Evolutionary conservation across 306 rosid genomes (phyloP), one percentile per base, ranked within the genome.

Genomic region (Medicago ruthenica): DNA sequence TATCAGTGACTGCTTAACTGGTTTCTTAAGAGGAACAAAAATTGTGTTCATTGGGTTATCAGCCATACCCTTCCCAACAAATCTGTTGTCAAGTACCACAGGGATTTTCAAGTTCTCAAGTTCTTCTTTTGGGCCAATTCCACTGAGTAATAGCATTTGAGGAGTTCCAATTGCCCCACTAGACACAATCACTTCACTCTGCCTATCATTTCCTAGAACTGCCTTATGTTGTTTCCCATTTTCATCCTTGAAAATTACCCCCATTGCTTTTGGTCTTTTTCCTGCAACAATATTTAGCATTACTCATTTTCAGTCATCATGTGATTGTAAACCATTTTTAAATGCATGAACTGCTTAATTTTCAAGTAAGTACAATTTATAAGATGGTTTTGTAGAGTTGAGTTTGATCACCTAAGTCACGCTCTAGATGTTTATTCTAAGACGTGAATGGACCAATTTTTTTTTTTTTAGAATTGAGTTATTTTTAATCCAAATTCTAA

Each of bases 1-100:
- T 15, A 95, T 95, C 34, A 95, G 85, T 11, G 98, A 85, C 73
- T 90, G 96, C 40, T 63, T 0, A 51, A 89, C 80, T 18, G 85
- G 82, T 37, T 78, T 87, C 1, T 71, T 83, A 44, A 86, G 72
- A 63, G 98, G 98, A 71, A 92, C 89, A 70, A 87, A 95, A 13
- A 95, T 58, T 4, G 98, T 63, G 78, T 95, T 95, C 98, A 95
- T 92, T 37, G 98, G 98, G 55, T 95, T 95, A 82, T 92, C 98
- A 20, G 83, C 90, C 97, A 95, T 92, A 70, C 97, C 97, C 42
- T 86, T 85, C 69, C 98, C 98, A 66, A 95, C 98, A 84, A 81
- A 87, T 13, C 72, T 77, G 50, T 90, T 92, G 42, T 89, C 79
- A 67, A 83, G 83, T 10, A 95, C 90, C 27, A 92, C 79, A 3